Evolutionary conservation across 495 filamentous ascomycete genomes (phyloP), one percentile per base, ranked within the genome.

Genomic region (Penicillium paradoxum): DNA sequence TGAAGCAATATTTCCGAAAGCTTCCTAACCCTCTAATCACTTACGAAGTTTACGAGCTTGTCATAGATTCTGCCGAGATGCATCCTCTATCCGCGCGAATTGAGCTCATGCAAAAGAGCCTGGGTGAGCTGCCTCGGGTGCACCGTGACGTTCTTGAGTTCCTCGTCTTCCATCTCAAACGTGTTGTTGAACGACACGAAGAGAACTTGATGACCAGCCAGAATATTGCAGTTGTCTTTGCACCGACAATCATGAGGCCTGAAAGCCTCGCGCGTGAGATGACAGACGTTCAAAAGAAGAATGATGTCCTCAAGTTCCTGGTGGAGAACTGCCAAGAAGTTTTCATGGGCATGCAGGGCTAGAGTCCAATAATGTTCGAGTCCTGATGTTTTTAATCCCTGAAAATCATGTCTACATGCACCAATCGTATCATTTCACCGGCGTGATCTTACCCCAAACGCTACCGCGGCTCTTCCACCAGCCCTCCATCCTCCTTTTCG

Each of bases 1-100:
- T 99, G 51, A 99, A 99, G 71, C 92, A 97, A 66, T 99, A 97
- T 67, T 96, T 99, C 80, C 83, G 93, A 55, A 95, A 90, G 67
- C 77, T 99, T 22, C 95, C 95, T 0, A 89, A 78, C 8, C 95
- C 95, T 4, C 77, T 99, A 17, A 85, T 99, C 59, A 96, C 93
- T 1, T 95, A 84, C 67, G 91, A 95, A 17, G 81, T 93, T 18
- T 99, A 99, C 61, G 91, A 97, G 45, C 81, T 79, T 34, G 78
- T 99, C 43, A 78, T 99, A 41, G 91, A 96, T 41, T 87, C 87
- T 6, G 66, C 63, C 8, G 72, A 76, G 27, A 66, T 73, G 32
- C 49, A 66, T 13, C 66, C 71, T 1, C 49, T 66, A 5, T 30
- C 67, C 7, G 69, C 65, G 24, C 84, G 89, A 18, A 82, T 90